These are phyloP conservation scores for Gaeumannomyces sp. DNA, from an alignment of 2,329 filamentous ascomycete species.

Conservation along the genomic window DNA sequence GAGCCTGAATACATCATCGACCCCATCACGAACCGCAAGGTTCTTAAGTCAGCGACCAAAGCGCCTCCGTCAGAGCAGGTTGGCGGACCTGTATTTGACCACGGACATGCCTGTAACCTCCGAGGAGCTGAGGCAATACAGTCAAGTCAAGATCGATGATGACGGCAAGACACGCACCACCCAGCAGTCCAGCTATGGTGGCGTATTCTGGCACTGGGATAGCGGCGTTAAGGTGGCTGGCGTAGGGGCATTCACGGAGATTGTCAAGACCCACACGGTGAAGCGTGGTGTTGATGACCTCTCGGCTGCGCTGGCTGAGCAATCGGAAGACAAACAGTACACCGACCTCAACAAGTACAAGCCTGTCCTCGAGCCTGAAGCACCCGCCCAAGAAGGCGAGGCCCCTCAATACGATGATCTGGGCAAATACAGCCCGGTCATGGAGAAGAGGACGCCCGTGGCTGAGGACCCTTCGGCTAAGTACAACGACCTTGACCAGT, in stretches of 20 bases:
- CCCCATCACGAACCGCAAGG: slow-evolving; percentile 53
- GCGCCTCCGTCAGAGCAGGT: slow-evolving; percentile 2
- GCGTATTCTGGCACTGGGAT: slow-evolving; percentile 19
- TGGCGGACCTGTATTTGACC: slow-evolving; percentile 13
- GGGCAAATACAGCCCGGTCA: slow-evolving; percentile 13
- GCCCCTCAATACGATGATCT: slow-evolving; percentile 9
- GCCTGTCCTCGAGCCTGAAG: slow-evolving; percentile 21
- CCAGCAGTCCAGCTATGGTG: slow-evolving; percentile 15
- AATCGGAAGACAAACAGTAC: slow-evolving; percentile 5
- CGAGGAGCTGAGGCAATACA: slow-evolving; percentile 31
- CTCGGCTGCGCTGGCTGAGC: neutral
- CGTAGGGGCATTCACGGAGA: neutral
- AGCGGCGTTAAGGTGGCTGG: slow-evolving; percentile 9
- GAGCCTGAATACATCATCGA: slow-evolving; percentile 41
- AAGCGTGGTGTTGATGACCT: neutral
- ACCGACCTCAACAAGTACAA: slow-evolving; percentile 30
- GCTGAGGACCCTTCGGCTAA: slow-evolving; percentile 12
- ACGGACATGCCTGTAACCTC: slow-evolving; percentile 23
- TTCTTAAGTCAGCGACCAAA: slow-evolving; percentile 24
- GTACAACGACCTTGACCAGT: slow-evolving; percentile 28
- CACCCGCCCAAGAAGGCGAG: slow-evolving; percentile 18
- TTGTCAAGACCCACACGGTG: slow-evolving; percentile 15
- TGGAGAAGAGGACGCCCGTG: neutral
- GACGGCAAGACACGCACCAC: slow-evolving; percentile 7
- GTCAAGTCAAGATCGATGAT: slow-evolving; percentile 25